Conservation (phyloP, 2,329 filamentous ascomycete genomes). For the Alternaria novae-zelandiae region DNA sequence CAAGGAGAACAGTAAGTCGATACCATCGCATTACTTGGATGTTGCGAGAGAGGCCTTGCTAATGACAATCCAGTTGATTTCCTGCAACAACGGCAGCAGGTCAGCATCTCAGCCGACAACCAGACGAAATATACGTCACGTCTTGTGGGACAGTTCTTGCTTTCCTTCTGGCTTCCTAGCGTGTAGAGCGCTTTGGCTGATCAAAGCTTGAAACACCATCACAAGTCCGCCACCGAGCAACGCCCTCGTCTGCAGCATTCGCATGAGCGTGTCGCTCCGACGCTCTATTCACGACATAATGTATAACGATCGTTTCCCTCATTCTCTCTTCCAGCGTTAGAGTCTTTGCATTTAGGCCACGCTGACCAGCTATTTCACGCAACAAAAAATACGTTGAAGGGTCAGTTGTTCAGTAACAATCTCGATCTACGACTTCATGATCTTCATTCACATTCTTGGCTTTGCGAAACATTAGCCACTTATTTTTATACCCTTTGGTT, state of each 20-base stretch:
- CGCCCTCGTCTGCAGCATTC: not conserved
- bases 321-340: not conserved
- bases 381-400: slow-evolving; percentile 6
- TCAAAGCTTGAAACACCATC: not conserved
- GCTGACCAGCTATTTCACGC: not conserved
- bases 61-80: slow-evolving; percentile 44
- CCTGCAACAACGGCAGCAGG: slow-evolving; percentile 44
- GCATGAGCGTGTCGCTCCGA: not conserved
- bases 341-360: not conserved
- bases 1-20: slow-evolving; percentile 50
- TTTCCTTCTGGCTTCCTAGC: slow-evolving; percentile 43
- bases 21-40: not conserved
- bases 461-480: not conserved
- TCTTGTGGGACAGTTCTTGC: slow-evolving; percentile 52
- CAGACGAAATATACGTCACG: slow-evolving; percentile 53
- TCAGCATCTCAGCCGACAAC: slow-evolving; percentile 47
- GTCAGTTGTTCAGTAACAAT: not conserved
- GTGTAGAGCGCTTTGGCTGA: slow-evolving; percentile 5
- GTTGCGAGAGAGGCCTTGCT: slow-evolving; percentile 8
- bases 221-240: not conserved
- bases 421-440: slow-evolving; percentile 3
- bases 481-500: slow-evolving; percentile 10
- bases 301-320: not conserved
- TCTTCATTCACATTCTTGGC: not conserved
- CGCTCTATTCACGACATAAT: not conserved